Base-by-base conservation (phyloP, 2,329 filamentous ascomycete species). In the Aspergillus clavatus region DNA sequence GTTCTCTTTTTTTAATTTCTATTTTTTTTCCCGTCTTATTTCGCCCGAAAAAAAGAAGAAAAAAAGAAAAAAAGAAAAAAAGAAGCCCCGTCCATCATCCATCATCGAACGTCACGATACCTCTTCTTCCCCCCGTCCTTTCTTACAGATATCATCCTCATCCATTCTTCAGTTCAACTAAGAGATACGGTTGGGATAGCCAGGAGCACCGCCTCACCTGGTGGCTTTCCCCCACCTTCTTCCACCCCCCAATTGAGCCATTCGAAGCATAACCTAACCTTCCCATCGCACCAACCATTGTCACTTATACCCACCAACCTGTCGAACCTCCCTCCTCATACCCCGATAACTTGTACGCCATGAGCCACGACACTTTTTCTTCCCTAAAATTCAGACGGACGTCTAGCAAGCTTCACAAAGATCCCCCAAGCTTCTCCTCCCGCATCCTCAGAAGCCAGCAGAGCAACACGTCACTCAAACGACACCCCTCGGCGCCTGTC, bases 401-500 rank as follows among this genome's bases (percentile, higher is more conserved):
- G 37, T 71, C 67, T 48, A 68, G 62, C 59, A 71, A 70, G 59
- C 65, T 71, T 45, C 65, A 67, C 57, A 73, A 73, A 57, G 69
- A 72, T 33, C 62, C 70, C 54, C 69, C 70, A 47, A 67, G 65
- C 48, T 66, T 68, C 48, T 59, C 58, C 52, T 66, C 65, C 44
- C 62, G 64, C 47, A 63, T 68, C 48, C 63, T 72, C 50, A 67
- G 66, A 46, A 71, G 65, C 53, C 69, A 70, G 50, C 64, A 70
- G 51, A 72, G 68, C 55, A 64, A 61, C 51, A 65, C 63, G 36
- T 68, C 69, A 40, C 63, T 74, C 45, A 72, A 70, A 53, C 64
- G 72, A 55, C 70, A 73, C 54, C 72, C 72, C 24, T 74, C 72
- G 43, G 71, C 71, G 19, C 70, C 70, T 21, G 65, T 70, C 26